Evolutionary conservation across 139 green algal species (phyloP).

Genomic region (Desmodesmus armatus): DNA sequence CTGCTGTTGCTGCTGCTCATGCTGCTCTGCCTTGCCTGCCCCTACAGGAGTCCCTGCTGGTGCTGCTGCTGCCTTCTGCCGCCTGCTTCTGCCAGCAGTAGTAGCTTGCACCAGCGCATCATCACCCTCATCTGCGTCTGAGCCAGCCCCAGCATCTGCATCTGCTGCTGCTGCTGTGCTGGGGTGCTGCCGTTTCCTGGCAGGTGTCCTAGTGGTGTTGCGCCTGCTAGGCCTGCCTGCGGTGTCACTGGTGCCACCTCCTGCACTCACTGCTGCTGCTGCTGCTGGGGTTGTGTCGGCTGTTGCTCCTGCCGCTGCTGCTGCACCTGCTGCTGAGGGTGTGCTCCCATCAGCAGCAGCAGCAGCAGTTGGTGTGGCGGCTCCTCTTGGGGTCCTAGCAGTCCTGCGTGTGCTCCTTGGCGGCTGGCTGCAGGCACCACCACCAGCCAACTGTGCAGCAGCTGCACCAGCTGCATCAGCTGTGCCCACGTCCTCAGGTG

Average conservation of each 20-base stretch:
- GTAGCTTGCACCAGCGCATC: too few species aligned
- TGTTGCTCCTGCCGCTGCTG: too few species aligned
- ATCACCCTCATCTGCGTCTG: neutral
- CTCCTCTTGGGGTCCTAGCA: neutral
- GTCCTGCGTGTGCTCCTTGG: neutral
- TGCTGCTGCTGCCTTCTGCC: neutral
- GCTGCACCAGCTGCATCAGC: neutral
- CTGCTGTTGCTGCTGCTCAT: neutral
- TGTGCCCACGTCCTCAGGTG: too few species aligned
- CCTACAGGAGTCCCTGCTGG: neutral
- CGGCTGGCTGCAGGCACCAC: neutral
- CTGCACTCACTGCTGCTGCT: too few species aligned
- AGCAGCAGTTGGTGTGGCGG: too few species aligned
- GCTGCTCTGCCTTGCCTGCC: neutral
- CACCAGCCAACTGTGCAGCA: slow-evolving; percentile 29
- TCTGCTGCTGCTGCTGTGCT: neutral
- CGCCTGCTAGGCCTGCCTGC: neutral
- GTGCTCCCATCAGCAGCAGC: too few species aligned
- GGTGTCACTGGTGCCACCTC: too few species aligned
- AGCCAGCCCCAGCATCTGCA: neutral
- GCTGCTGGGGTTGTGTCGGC: neutral
- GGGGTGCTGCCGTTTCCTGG: slow-evolving; percentile 4
- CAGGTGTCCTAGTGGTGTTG: slow-evolving; percentile 3
- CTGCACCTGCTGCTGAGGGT: too few species aligned
- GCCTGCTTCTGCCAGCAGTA: neutral